A percentile compares a stretch with the other conserved stretches of the same genome.
These are phyloP conservation scores for Cutaneotrichosporon sp. DNA, from an alignment of 1,284 basidiomycete species.

Conservation along the genomic window DNA sequence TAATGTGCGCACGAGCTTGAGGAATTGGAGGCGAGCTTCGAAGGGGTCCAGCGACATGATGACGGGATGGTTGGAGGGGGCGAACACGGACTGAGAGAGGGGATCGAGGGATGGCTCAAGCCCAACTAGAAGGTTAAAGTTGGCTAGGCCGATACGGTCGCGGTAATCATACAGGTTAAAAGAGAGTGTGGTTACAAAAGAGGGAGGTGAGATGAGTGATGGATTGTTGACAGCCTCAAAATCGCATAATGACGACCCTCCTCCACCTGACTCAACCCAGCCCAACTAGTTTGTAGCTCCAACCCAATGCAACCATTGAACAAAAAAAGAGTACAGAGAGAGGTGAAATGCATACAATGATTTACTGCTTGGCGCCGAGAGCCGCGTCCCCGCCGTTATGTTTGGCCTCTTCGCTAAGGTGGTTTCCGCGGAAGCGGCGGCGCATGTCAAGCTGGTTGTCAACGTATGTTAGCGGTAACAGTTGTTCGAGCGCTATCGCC, in stretches of 20 bases:
- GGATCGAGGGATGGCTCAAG: not conserved
- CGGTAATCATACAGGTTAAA: not conserved
- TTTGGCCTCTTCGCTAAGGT: conserved; percentile 35
- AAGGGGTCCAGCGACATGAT: conserved; percentile 73
- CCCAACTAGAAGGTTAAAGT: no score
- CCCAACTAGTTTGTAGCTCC: no score
- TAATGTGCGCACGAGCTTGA: conserved; percentile 67
- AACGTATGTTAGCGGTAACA: not conserved
- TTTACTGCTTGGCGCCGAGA: not conserved
- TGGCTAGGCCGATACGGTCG: no score
- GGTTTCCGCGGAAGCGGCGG: conserved; percentile 51
- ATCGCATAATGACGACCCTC: not conserved
- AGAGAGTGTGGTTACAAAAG: not conserved
- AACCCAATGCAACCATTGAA: not conserved
- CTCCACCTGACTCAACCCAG: not conserved
- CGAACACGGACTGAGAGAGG: not conserved
- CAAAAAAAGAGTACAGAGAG: conserved; percentile 10
- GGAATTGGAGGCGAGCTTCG: conserved; percentile 83
- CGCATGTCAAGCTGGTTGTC: conserved; percentile 51
- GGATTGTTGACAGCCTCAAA: conserved; percentile 1
- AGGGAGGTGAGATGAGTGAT: not conserved
- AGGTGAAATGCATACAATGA: conserved; percentile 16
- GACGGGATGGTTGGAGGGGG: not conserved
- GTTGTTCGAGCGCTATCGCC: not conserved
- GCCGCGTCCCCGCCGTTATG: not conserved